Conservation (phyloP, 805 yeast genomes). For the Lachancea quebecensis region DNA sequence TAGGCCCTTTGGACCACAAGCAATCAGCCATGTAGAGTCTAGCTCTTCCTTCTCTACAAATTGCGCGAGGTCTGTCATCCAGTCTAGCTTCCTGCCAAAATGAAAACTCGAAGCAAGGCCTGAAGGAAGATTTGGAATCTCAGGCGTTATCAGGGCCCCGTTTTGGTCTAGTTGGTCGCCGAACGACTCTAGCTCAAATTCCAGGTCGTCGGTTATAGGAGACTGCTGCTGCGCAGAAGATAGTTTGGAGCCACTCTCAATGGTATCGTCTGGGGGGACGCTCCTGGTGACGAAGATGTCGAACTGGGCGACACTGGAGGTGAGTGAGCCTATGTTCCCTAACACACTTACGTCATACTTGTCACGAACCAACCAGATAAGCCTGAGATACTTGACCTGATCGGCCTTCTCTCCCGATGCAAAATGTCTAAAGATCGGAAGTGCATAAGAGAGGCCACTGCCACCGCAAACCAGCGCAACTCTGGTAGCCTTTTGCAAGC, state of each 20-base stretch:
- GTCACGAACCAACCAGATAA: constrained; percentile 51
- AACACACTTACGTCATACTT: constrained; percentile 43
- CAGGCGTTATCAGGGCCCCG: constrained; percentile 12
- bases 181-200: constrained; percentile 14
- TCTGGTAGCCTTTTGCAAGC: constrained; percentile 43
- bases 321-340: constrained; percentile 12
- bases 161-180: constrained; percentile 14
- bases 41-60: constrained; percentile 13
- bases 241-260: background rate
- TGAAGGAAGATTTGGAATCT: background rate
- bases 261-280: constrained; percentile 8
- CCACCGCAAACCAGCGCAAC: constrained; percentile 62
- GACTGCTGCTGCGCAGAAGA: no score
- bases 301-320: background rate
- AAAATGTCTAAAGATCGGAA: constrained; percentile 44
- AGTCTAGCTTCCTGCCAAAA: constrained; percentile 22
- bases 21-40: constrained; percentile 23
- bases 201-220: constrained; percentile 11
- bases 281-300: constrained; percentile 8
- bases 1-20: constrained; percentile 28
- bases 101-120: constrained; percentile 14
- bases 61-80: constrained; percentile 22
- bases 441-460: constrained; percentile 60
- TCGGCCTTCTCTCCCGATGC: constrained; percentile 15
- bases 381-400: constrained; percentile 29